Evolutionary conservation across 2,329 filamentous ascomycete genomes (phyloP).

Genomic region (Xylariaceae sp.): DNA sequence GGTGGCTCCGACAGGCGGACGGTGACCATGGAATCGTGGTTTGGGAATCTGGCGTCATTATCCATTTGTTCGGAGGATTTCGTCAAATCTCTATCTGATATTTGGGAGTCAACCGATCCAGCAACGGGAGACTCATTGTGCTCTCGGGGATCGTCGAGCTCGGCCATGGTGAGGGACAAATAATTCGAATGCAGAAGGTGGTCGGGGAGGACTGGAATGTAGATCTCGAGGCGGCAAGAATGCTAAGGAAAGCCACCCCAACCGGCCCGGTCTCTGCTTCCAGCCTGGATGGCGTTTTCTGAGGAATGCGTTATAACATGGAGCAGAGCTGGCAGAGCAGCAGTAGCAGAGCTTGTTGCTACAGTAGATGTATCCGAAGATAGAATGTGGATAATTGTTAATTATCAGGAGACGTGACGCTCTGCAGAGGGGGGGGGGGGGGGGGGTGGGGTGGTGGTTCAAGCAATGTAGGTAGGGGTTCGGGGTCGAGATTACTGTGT

Average conservation of each 20-base stretch:
- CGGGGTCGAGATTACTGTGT: constrained; percentile 1
- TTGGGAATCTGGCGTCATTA: constrained; percentile 21
- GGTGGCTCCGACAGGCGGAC: constrained; percentile 66
- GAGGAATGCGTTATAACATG: constrained; percentile 21
- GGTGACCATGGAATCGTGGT: constrained; percentile 71
- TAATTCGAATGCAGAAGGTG: constrained; percentile 26
- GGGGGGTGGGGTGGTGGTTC: constrained; percentile 19
- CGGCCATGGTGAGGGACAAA: constrained; percentile 27
- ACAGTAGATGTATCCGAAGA: too few species aligned
- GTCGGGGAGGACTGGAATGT: constrained; percentile 28
- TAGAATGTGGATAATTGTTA: too few species aligned
- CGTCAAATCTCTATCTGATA: constrained; percentile 12
- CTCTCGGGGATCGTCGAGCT: constrained; percentile 20
- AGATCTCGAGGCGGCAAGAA: constrained; percentile 24
- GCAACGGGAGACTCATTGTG: constrained; percentile 19
- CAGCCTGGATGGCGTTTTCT: too few species aligned
- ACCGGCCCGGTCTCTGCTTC: too few species aligned
- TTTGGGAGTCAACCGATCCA: too few species aligned
- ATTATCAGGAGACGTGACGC: constrained; percentile 13
- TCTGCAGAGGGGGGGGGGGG: constrained; percentile 11
- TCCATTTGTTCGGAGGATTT: constrained; percentile 23
- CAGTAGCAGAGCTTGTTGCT: too few species aligned
- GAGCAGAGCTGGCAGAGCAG: too few species aligned
- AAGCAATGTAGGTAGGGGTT: constrained; percentile 25
- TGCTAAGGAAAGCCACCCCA: too few species aligned